Conservation (phyloP, 148 eudicot genomes). For the Talinum fruticosum region DNA sequence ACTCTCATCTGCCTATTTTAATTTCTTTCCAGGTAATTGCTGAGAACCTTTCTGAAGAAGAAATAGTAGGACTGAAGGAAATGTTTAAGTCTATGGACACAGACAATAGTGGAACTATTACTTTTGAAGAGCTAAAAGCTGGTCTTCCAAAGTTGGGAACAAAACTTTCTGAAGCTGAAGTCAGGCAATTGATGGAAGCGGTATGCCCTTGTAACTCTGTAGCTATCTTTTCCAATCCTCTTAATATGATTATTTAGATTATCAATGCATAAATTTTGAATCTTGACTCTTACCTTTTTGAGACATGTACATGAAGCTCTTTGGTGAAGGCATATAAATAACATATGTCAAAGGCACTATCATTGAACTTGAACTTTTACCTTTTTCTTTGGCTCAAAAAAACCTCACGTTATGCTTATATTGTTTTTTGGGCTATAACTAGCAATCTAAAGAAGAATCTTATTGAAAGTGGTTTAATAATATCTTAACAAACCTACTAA, state of each 20-base stretch:
- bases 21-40: conserved; percentile 73
- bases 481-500: no score
- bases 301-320: not conserved
- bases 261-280: not conserved
- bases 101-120: conserved; percentile 87
- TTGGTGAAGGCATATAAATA: not conserved
- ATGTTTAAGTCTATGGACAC: conserved; percentile 97
- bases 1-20: conserved; percentile 14
- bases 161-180: conserved; percentile 83
- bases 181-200: conserved; percentile 95
- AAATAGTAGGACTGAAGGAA: conserved; percentile 89
- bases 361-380: no score
- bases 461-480: no score
- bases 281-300: not conserved
- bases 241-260: not conserved
- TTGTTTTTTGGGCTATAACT: no score
- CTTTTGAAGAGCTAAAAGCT: conserved; percentile 84
- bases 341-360: no score
- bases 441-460: no score
- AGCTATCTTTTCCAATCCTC: not conserved
- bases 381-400: no score
- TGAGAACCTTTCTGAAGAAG: conserved; percentile 95
- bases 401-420: no score
- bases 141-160: conserved; percentile 91
- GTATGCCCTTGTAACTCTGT: conserved; percentile 34